Evolutionary conservation across 768 basidiomycete species (phyloP), one percentile per base, ranked within the genome.

Genomic region (Collybia sp.): DNA sequence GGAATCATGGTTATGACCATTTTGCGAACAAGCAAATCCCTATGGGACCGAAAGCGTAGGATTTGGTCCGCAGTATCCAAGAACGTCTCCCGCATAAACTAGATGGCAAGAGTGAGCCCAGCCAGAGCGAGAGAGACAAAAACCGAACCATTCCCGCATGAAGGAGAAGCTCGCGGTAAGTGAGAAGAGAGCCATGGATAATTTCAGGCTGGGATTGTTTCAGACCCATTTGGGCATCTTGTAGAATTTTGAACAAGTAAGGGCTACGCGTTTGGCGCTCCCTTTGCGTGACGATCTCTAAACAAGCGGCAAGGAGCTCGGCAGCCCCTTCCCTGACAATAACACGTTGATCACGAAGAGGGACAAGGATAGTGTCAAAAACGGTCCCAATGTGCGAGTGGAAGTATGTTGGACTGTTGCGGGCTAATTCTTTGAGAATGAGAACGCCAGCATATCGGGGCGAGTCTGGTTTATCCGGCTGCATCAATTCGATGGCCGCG

Each of bases 1-100:
- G 96, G 95, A 38, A 99, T 93, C 59, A 99, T 82, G 6, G 89
- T 88, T 58, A 98, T 93, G 49, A 98, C 94, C 71, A 92, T 93
- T 64, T 90, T 88, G 37, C 93, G 83, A 48, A 99, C 87, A 33
- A 92, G 79, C 15, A 79, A 69, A 56, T 99, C 96, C 52, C 91
- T 79, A 61, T 92, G 88, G 8, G 85, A 79, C 62, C 85, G 86
- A 73, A 94, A 96, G 32, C 82, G 79, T 20, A 98, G 73, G 40
- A 97, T 90, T 53, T 89, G 83, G 44, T 97, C 94, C 48, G 91
- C 91, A 6, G 90, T 86, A 53, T 88, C 85, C 38, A 87, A 63
- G 60, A 91, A 98, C 42, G 77, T 82, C 56, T 93, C 89, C 52
- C 78, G 81, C 90, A 94, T 91, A 58, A 92, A 93, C 87, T 91